A percentile compares a stretch with the other conserved stretches of the same genome.
phyloP scores from a whole-genome alignment of 2,329 filamentous ascomycete genomes.

The Alternaria viburni region DNA sequence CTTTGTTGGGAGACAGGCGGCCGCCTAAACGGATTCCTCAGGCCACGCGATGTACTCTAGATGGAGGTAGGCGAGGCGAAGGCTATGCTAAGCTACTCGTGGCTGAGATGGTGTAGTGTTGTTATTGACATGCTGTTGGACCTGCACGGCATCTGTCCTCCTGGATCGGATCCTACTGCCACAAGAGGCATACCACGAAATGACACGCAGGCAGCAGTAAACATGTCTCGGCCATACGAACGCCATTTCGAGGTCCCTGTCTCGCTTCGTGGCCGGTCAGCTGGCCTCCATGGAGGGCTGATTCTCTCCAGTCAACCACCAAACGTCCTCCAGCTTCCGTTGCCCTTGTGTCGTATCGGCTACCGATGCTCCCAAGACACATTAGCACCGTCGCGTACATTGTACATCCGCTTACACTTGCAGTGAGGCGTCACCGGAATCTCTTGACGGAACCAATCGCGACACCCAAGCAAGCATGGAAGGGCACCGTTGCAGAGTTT shows the following conservation, averaged over 20 bases:
- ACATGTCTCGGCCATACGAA: conserved; percentile 26
- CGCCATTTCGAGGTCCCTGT: conserved; percentile 5
- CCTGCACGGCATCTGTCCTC: conserved; percentile 11
- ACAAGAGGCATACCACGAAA: conserved; percentile 18
- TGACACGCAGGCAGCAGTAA: conserved; percentile 19
- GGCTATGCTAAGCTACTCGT: conserved; percentile 17
- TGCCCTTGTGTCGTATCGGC: conserved; percentile 19
- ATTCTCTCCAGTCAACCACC: conserved; percentile 17
- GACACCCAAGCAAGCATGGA: conserved; percentile 8
- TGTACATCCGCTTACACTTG: conserved; percentile 10
- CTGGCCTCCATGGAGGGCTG: conserved; percentile 21
- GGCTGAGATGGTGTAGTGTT: conserved; percentile 14
- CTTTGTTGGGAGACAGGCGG: conserved; percentile 17
- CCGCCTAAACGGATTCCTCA: conserved; percentile 12
- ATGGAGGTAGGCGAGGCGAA: conserved; percentile 10
- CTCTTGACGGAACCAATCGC: not conserved
- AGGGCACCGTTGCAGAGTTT: conserved; percentile 23
- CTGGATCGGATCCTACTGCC: conserved; percentile 6
- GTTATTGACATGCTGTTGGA: conserved; percentile 9
- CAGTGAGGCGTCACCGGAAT: conserved; percentile 30
- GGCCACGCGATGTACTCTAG: conserved; percentile 12
- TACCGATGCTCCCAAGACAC: conserved; percentile 10
- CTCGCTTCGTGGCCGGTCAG: conserved; percentile 22
- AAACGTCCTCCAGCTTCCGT: conserved; percentile 17
- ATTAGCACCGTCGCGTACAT: conserved; percentile 8